Evolutionary conservation across 2,329 filamentous ascomycete genomes (phyloP), one percentile per base, ranked within the genome.

Genomic region (Aspergillus sp.): DNA sequence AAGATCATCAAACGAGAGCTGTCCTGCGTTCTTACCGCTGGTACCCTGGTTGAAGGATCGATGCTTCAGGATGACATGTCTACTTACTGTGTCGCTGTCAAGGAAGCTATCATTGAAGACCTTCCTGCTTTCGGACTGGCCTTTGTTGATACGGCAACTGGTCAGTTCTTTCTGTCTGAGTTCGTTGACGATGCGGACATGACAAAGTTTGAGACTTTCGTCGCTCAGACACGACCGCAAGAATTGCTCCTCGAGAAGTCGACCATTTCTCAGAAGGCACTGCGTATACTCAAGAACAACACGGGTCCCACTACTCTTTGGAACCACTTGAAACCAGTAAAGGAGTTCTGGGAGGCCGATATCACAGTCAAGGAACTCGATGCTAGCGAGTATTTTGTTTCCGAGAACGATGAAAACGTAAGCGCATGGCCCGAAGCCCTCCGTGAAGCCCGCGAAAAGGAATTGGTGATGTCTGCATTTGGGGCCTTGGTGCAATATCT

Each of bases 11-110:
- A 83, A 37, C 82, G 93, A 62, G 90, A 98, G 66, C 75, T 98
- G 31, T 85, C 90, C 1, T 93, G 89, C 56, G 89, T 98, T 9
- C 76, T 98, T 27, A 98, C 93, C 0, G 83, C 85, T 6, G 93
- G 93, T 29, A 98, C 93, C 0, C 78, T 98, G 1, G 91, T 98
- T 5, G 93, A 98, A 48, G 90, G 89, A 11, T 84, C 88, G 53
- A 98, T 98, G 93, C 79, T 98, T 33, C 91, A 97, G 64, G 89
- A 95, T 60, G 93, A 98, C 65, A 95, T 95, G 85, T 88, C 93
- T 2, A 95, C 90, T 0, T 97, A 89, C 66, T 98, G 93, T 63
- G 89, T 93, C 42, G 87, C 93, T 2, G 93, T 98, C 69, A 98
- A 98, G 64, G 86, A 91, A 61, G 80, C 71, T 4, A 65, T 81